phyloP scores from a whole-genome alignment of 192 early-diverging fungal genomes.

The Umbelopsis sp. region DNA sequence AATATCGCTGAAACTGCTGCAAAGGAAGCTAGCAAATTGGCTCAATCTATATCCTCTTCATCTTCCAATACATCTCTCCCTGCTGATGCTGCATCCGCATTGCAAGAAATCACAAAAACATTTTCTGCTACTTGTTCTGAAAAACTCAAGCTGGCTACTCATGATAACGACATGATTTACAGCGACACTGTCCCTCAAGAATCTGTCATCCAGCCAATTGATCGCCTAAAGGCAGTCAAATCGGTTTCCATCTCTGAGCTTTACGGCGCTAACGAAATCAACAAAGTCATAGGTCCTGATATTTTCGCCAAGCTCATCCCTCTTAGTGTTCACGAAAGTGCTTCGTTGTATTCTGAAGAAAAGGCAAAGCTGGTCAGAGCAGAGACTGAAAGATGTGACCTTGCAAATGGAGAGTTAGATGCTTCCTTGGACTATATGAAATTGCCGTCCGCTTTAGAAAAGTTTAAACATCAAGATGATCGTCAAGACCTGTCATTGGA shows the following conservation, averaged over 20 bases:
- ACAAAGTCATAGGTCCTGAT: slow-evolving; percentile 87
- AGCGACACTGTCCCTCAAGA: slow-evolving; percentile 82
- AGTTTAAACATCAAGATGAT: slow-evolving; percentile 67
- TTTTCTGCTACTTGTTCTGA: slow-evolving; percentile 69
- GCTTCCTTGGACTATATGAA: slow-evolving; percentile 88
- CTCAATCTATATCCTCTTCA: slow-evolving; percentile 61
- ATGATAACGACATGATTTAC: slow-evolving; percentile 98
- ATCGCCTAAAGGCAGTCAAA: slow-evolving; percentile 86
- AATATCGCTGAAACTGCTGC: slow-evolving; percentile 77
- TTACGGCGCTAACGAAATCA: slow-evolving; percentile 71
- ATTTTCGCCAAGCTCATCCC: slow-evolving; percentile 90
- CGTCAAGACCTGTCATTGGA: slow-evolving; percentile 36
- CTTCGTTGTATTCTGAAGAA: slow-evolving; percentile 94
- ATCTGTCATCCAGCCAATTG: slow-evolving; percentile 76
- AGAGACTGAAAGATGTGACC: slow-evolving; percentile 76
- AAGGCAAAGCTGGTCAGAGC: slow-evolving; percentile 89
- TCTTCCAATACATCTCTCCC: slow-evolving; percentile 60
- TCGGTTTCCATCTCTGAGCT: slow-evolving; percentile 74
- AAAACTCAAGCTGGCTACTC: slow-evolving; percentile 63
- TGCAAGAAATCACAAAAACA: slow-evolving; percentile 76
- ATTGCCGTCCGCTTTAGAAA: slow-evolving; percentile 72
- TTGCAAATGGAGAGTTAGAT: slow-evolving; percentile 83
- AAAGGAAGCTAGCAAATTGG: slow-evolving; percentile 84
- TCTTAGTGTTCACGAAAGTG: slow-evolving; percentile 89
- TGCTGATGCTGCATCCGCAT: slow-evolving; percentile 64